phyloP scores from a whole-genome alignment of 306 rosid genomes.

The Sicyos edulis region DNA sequence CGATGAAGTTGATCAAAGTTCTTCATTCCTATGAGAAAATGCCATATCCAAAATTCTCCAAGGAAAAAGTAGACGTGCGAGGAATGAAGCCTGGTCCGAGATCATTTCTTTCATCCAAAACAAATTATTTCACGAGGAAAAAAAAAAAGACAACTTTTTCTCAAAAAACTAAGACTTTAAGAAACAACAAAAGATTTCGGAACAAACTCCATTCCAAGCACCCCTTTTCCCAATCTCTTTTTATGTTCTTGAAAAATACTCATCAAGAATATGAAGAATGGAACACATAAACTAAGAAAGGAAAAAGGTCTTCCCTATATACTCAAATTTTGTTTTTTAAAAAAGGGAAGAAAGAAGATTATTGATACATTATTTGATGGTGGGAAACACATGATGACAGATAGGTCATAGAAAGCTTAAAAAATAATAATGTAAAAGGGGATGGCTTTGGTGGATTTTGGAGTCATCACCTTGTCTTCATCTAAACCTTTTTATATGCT shows the following conservation, averaged over 20 bases:
- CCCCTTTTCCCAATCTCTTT: conserved; percentile 34
- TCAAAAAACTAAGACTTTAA: no score
- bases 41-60: background rate
- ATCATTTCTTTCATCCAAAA: conserved; percentile 24
- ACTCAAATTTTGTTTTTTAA: no score
- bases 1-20: background rate
- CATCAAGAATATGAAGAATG: background rate
- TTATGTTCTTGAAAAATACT: background rate
- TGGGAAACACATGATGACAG: conserved; percentile 48
- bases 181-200: conserved; percentile 38
- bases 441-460: conserved; percentile 31
- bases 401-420: conserved; percentile 37
- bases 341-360: background rate
- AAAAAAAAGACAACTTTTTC: background rate
- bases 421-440: conserved; percentile 39
- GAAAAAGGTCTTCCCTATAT: background rate
- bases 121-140: background rate
- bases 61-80: conserved; percentile 43
- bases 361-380: conserved; percentile 13
- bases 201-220: conserved; percentile 57
- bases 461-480: conserved; percentile 49
- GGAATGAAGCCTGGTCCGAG: conserved; percentile 92
- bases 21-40: background rate
- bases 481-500: conserved; percentile 24
- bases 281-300: background rate